These are phyloP conservation scores for Lepidium sativum DNA, from an alignment of 345 rosid species.

Conservation along the genomic window DNA sequence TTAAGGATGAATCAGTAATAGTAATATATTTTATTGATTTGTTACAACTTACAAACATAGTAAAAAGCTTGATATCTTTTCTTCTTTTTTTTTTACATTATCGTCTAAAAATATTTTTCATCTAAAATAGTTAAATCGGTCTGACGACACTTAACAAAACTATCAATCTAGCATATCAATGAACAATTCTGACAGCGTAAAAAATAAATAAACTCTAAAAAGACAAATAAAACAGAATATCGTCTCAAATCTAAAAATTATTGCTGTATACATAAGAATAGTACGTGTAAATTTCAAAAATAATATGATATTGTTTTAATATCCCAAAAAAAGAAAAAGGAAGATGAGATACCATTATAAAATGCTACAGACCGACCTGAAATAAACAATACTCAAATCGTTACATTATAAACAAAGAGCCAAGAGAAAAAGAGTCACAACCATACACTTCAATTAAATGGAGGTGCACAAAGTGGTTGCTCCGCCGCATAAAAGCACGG, in stretches of 20 bases:
- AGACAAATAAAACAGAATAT: slow-evolving; percentile 9
- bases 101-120: too few relatives aligned
- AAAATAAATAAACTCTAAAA: not conserved
- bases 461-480: slow-evolving; percentile 63
- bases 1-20: not conserved
- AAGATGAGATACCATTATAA: slow-evolving; percentile 18
- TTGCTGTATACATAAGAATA: slow-evolving; percentile 4
- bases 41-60: not conserved
- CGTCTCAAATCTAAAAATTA: not conserved
- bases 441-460: slow-evolving; percentile 25
- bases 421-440: not conserved
- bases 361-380: slow-evolving; percentile 19
- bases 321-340: not conserved
- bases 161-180: not conserved
- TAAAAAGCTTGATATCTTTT: not conserved
- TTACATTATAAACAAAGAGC: slow-evolving; percentile 18
- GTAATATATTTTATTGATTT: not conserved
- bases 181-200: not conserved
- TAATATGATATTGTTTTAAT: not conserved
- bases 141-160: not conserved
- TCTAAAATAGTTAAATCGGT: not conserved
- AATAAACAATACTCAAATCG: not conserved
- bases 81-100: too few relatives aligned
- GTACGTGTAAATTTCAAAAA: slow-evolving; percentile 14
- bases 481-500: slow-evolving; percentile 62